These are phyloP conservation scores for Acmispon strigosus DNA, from an alignment of 306 rosid species.

Conservation along the genomic window DNA sequence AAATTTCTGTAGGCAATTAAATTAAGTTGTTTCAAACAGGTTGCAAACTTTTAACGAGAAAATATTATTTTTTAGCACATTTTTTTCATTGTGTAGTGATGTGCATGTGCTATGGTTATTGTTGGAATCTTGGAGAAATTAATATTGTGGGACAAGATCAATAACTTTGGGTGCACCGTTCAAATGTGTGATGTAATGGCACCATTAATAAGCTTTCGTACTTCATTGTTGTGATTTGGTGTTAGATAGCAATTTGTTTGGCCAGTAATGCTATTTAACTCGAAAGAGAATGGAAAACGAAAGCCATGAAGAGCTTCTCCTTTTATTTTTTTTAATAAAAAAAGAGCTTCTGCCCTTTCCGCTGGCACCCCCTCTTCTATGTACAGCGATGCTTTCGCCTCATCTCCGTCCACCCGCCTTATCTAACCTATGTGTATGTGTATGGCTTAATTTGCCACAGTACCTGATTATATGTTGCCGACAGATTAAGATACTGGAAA, in stretches of 20 bases:
- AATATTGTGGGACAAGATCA: constrained; percentile 5
- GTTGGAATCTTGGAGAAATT: background rate
- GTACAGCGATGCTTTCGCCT: no score
- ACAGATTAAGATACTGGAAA: constrained; percentile 85
- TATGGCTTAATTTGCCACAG: constrained; percentile 8
- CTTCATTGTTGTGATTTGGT: background rate
- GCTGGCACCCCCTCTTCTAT: no score
- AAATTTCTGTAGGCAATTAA: constrained; percentile 13
- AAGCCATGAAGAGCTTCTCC: no score
- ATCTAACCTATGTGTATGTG: no score
- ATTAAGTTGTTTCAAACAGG: constrained; percentile 9
- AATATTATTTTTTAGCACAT: background rate
- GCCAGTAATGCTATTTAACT: no score
- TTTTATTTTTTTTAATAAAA: no score
- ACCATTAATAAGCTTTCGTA: constrained; percentile 10
- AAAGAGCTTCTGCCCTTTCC: no score
- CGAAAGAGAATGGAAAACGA: no score
- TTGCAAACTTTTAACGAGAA: no score
- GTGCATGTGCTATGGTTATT: no score
- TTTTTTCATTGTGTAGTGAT: background rate
- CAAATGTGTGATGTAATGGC: constrained; percentile 4
- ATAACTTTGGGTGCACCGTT: background rate
- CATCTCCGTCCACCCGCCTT: no score
- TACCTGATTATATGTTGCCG: constrained; percentile 94
- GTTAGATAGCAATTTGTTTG: background rate